Percentiles rank a stretch among this genome's conserved stretches.
Evolutionary conservation across 305 asterid species (phyloP).

Genomic region (Ajuga reptans): DNA sequence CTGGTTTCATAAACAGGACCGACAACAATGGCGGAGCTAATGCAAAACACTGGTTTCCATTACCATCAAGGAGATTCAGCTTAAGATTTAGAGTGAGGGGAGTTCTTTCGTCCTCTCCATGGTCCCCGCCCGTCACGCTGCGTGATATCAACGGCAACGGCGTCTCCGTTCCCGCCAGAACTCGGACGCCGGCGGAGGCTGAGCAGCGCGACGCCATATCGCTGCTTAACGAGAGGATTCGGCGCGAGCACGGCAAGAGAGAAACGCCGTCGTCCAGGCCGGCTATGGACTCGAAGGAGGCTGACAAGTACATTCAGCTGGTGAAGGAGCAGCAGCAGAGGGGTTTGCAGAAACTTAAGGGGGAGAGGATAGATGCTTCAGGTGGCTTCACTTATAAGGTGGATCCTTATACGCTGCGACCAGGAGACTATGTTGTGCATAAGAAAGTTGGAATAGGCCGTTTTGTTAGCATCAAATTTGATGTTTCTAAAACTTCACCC

Average conservation of each 20-base stretch:
- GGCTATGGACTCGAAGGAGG: conserved; percentile 59
- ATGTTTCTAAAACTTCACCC: conserved; percentile 44
- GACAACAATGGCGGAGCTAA: neutral
- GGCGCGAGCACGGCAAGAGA: conserved; percentile 66
- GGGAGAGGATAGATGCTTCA: conserved; percentile 27
- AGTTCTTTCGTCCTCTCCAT: conserved; percentile 28
- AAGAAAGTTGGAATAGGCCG: conserved; percentile 85
- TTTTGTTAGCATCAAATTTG: conserved; percentile 63
- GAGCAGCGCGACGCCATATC: conserved; percentile 52
- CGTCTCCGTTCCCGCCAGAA: conserved; percentile 17
- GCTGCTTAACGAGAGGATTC: conserved; percentile 56
- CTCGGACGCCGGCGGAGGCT: conserved; percentile 22
- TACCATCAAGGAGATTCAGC: conserved; percentile 11
- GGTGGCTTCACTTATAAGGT: conserved; percentile 55
- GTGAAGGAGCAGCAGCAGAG: conserved; percentile 90
- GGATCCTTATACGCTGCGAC: conserved; percentile 68
- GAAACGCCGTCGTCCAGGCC: conserved; percentile 42
- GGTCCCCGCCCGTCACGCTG: conserved; percentile 27
- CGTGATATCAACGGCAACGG: conserved; percentile 15
- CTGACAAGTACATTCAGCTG: conserved; percentile 67
- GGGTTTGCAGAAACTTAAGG: conserved; percentile 80
- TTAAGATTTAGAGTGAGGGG: conserved; percentile 16
- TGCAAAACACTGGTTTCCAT: conserved; percentile 12
- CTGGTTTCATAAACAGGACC: conserved; percentile 11
- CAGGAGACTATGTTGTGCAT: conserved; percentile 90